A percentile compares a stretch with the other conserved stretches of the same genome.
Evolutionary conservation across 345 rosid genomes (phyloP).

Genomic region (Euphorbia pulcherrima): DNA sequence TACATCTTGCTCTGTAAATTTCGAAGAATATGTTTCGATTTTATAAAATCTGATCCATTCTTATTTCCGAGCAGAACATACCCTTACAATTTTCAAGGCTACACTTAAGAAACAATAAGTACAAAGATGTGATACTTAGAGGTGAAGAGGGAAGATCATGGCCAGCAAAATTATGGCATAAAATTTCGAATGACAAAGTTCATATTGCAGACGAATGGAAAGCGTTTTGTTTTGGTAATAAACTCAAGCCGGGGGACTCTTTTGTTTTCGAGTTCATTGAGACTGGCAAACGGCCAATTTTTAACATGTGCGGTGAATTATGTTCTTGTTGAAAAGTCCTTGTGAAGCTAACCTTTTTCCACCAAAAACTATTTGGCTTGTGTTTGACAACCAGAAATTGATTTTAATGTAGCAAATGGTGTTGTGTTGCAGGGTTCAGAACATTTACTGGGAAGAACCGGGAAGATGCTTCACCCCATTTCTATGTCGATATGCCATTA

Average conservation of each 20-base stretch:
- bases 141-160: slow-evolving; percentile 9
- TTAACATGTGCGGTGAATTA: slow-evolving; percentile 5
- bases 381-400: no score
- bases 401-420: no score
- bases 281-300: slow-evolving; percentile 3
- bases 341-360: no score
- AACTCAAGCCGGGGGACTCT: slow-evolving; percentile 12
- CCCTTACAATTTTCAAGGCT: slow-evolving; percentile 9
- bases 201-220: slow-evolving; percentile 12
- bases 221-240: slow-evolving; percentile 1
- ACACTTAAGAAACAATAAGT: neutral
- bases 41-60: no score
- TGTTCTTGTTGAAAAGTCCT: neutral
- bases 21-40: no score
- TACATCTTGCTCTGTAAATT: neutral
- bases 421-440: neutral
- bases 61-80: slow-evolving; percentile 1
- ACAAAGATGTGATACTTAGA: slow-evolving; percentile 7
- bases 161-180: slow-evolving; percentile 10
- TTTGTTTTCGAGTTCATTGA: slow-evolving; percentile 15
- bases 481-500: neutral
- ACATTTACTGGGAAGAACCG: slow-evolving; percentile 2
- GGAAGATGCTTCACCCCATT: slow-evolving; percentile 10
- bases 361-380: no score
- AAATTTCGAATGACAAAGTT: no score